These are phyloP conservation scores for Dendrostoma leiphaemia DNA, from an alignment of 2,329 filamentous ascomycete species.

Conservation along the genomic window DNA sequence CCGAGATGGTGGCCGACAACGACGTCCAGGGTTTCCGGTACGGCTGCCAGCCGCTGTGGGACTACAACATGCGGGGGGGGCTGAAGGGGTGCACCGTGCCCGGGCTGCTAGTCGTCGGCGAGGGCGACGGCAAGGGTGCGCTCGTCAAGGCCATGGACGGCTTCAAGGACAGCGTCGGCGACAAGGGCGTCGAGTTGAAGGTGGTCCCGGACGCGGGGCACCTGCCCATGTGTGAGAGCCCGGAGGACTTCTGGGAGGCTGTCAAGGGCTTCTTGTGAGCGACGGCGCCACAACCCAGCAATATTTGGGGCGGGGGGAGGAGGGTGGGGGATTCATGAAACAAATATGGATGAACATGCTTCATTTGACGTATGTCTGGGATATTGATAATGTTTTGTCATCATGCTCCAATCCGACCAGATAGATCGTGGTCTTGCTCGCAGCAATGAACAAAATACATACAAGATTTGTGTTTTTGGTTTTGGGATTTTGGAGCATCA, in stretches of 20 bases:
- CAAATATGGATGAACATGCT: not conserved
- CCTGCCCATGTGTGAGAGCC: constrained; percentile 79
- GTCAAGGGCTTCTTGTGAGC: constrained; percentile 57
- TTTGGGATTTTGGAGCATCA: too few relatives aligned
- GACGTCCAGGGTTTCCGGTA: constrained; percentile 67
- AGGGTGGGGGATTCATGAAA: too few relatives aligned
- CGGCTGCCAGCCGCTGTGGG: constrained; percentile 67
- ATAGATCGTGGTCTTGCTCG: not conserved
- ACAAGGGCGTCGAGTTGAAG: constrained; percentile 55
- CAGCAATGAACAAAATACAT: not conserved
- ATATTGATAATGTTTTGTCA: not conserved
- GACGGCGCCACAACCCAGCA: too few relatives aligned
- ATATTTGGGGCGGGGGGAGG: too few relatives aligned
- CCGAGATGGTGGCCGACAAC: constrained; percentile 68
- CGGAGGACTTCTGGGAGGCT: constrained; percentile 63
- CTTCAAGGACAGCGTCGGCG: constrained; percentile 60
- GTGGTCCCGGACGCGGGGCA: constrained; percentile 72
- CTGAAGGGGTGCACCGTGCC: constrained; percentile 56
- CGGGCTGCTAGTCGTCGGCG: constrained; percentile 70
- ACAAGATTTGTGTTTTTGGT: too few relatives aligned
- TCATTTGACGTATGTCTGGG: not conserved
- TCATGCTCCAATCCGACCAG: not conserved
- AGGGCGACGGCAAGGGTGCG: constrained; percentile 66
- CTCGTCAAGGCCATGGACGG: constrained; percentile 78
- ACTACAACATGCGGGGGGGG: constrained; percentile 62